Evolutionary conservation across 306 rosid species (phyloP), one percentile per base, ranked within the genome.

Genomic region (Dalbergia cultrata): DNA sequence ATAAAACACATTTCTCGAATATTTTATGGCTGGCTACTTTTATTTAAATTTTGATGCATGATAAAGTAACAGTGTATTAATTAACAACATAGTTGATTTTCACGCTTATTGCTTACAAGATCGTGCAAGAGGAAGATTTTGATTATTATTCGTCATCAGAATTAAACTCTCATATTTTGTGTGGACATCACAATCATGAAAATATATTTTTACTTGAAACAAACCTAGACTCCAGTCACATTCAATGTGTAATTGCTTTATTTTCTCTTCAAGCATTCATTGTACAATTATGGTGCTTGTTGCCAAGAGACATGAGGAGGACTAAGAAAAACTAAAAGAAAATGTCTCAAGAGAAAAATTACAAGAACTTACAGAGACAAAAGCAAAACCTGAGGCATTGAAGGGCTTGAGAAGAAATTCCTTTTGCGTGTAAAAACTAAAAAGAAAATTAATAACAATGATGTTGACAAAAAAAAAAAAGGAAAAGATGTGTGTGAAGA

Each of bases 211-310:
- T 37, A 37, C 41, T 37, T 37, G 41, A 37, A 6, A 37, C 41
- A 37, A 37, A 37, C 41, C 41, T 7, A 37, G 3, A 65, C 8
- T 65, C 16, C 50, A 26, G 31, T 9, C 64, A 59, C 3, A 1
- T 26, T 9, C 5, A 13, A 47, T 79, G 62, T 58, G 59, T 52
- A 64, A 14, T 67, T 34, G 41, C 63, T 74, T 83, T 77, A 67
- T 81, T 81, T 50, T 84, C 50, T 78, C 6, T 79, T 70, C 53
- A 37, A 69, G 14, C 76, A 78, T 68, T 31, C 78, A 78, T 56
- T 79, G 82, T 71, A 87, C 85, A 89, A 80, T 87, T 86, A 49
- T 39, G 72, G 70, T 33, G 57, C 59, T 71, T 72, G 47, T 17
- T 16, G 11, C 73, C 52, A 37, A 47, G 41, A 66, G 34, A 67